Conservation (phyloP, 306 rosid species). For the Luffa aegyptiaca region DNA sequence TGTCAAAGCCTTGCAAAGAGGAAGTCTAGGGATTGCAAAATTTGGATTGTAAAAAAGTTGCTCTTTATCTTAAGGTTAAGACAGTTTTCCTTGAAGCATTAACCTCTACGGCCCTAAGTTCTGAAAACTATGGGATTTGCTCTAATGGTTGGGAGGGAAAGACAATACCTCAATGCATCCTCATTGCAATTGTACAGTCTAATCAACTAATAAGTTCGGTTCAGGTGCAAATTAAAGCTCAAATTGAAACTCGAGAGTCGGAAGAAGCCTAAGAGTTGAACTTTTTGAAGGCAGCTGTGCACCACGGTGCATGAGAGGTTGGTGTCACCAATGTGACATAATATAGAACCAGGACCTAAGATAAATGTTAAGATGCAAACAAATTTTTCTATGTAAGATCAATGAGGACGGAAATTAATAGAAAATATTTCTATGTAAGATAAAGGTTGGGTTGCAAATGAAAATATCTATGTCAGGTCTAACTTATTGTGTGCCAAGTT, state of each 20-base stretch:
- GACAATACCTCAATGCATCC: neutral
- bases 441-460: no score
- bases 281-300: no score
- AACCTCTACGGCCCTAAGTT: neutral
- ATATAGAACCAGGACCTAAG: neutral
- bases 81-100: neutral
- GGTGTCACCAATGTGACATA: no score
- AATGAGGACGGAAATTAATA: no score
- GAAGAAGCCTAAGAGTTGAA: no score
- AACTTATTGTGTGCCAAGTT: neutral
- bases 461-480: neutral
- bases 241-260: neutral
- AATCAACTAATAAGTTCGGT: neutral
- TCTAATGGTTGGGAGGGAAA: neutral
- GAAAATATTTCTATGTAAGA: neutral
- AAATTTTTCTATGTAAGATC: no score
- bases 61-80: neutral
- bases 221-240: neutral
- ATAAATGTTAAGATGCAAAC: neutral
- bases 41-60: neutral
- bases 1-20: neutral
- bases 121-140: neutral
- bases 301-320: no score
- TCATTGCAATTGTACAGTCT: neutral
- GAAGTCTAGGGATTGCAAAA: neutral